A percentile compares a stretch with the other conserved stretches of the same genome.
phyloP scores from a whole-genome alignment of 495 filamentous ascomycete genomes.

The Pyrenula aspistea region DNA sequence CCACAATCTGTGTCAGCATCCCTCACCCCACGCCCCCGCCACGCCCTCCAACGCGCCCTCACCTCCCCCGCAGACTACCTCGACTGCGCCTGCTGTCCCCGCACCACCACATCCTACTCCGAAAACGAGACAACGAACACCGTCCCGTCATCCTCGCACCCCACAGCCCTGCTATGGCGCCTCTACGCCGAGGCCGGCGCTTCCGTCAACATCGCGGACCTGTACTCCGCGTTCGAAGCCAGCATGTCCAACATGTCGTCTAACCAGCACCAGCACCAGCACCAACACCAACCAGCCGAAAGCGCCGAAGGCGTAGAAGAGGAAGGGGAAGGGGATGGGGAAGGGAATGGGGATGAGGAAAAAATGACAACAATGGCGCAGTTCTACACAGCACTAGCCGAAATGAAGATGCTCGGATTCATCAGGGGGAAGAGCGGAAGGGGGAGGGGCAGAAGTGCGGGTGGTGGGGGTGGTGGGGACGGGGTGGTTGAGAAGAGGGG shows the following conservation, averaged over 20 bases:
- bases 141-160: slow-evolving; percentile 61
- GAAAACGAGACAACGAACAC: slow-evolving; percentile 26
- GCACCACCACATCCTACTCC: slow-evolving; percentile 16
- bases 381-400: slow-evolving; percentile 76
- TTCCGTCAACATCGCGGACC: slow-evolving; percentile 76
- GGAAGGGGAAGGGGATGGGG: slow-evolving; percentile 24
- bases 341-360: slow-evolving; percentile 31
- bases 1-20: slow-evolving; percentile 51
- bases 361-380: slow-evolving; percentile 45
- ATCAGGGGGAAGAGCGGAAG: slow-evolving; percentile 85
- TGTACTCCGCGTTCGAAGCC: slow-evolving; percentile 79
- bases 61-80: slow-evolving; percentile 78
- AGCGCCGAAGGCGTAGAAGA: slow-evolving; percentile 35
- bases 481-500: background rate
- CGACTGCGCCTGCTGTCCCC: slow-evolving; percentile 53
- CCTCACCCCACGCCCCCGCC: slow-evolving; percentile 69
- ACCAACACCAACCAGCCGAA: too few relatives aligned
- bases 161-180: slow-evolving; percentile 78
- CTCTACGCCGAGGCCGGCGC: slow-evolving; percentile 82
- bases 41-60: slow-evolving; percentile 70
- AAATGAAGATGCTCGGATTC: slow-evolving; percentile 74
- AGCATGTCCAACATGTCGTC: too few relatives aligned
- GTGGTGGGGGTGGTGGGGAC: too few relatives aligned
- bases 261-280: too few relatives aligned
- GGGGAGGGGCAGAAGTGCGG: too few relatives aligned